Conservation (phyloP, 768 basidiomycete species). For the Termitomyces heimii region DNA sequence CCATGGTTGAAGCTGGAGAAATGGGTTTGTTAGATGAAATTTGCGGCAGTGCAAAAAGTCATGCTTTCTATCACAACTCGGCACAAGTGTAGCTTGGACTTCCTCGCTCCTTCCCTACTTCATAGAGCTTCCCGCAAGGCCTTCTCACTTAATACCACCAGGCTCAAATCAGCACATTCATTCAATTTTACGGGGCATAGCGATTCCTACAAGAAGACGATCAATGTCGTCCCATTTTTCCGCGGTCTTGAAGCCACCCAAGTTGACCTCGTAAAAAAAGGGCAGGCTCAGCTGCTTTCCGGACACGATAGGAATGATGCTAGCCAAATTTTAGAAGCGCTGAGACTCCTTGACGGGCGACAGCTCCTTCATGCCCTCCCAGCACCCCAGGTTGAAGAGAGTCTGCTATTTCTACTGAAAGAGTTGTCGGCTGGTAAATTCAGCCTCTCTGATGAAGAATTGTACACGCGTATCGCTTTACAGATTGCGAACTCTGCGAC, state of each 20-base stretch:
- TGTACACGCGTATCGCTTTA: conserved; percentile 44
- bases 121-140: conserved; percentile 11
- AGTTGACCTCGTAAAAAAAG: conserved; percentile 21
- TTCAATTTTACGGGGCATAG: conserved; percentile 1
- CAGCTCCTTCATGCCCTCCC: conserved; percentile 41
- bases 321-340: conserved; percentile 16
- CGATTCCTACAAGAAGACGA: conserved; percentile 8
- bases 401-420: conserved; percentile 29
- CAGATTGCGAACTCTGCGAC: conserved; percentile 30
- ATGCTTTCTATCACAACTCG: conserved; percentile 14
- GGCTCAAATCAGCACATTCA: not conserved
- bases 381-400: conserved; percentile 29
- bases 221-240: conserved; percentile 6
- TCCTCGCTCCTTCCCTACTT: conserved; percentile 33
- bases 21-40: not conserved
- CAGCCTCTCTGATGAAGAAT: conserved; percentile 21
- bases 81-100: conserved; percentile 29
- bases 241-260: conserved; percentile 12
- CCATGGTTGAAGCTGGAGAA: conserved; percentile 51
- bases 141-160: not conserved
- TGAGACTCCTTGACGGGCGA: conserved; percentile 41
- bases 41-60: conserved; percentile 7
- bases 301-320: conserved; percentile 31
- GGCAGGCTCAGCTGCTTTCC: conserved; percentile 30
- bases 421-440: conserved; percentile 20